Percentiles rank a stretch among this genome's conserved stretches.
These are phyloP conservation scores for Phytophthora pseudosyringae DNA, from an alignment of 352 stramenopile species.

Conservation along the genomic window DNA sequence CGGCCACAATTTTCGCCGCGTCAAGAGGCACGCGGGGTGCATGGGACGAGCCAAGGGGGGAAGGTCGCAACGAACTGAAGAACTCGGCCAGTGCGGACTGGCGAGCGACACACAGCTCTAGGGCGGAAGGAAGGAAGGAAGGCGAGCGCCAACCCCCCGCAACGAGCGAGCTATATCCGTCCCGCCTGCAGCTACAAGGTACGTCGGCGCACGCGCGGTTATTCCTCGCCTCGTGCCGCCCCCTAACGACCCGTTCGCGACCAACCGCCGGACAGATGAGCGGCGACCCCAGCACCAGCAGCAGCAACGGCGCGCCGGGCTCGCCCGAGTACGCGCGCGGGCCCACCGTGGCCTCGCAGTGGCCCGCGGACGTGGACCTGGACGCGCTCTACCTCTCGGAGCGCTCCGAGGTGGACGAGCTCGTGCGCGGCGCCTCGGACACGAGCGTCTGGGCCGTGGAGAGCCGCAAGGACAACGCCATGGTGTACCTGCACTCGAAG, in stretches of 20 bases:
- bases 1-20: constrained; percentile 31
- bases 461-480: constrained; percentile 63
- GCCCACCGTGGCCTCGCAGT: constrained; percentile 46
- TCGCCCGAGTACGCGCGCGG: constrained; percentile 35
- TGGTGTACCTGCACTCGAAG: constrained; percentile 83
- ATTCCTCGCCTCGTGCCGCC: not conserved
- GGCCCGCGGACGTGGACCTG: constrained; percentile 80
- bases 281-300: constrained; percentile 15
- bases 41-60: constrained; percentile 26
- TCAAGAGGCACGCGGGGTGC: constrained; percentile 4
- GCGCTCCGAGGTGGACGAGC: constrained; percentile 70
- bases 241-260: not conserved
- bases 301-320: constrained; percentile 5
- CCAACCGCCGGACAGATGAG: constrained; percentile 24
- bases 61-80: constrained; percentile 20
- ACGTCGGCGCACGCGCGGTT: not conserved
- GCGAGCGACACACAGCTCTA: constrained; percentile 14
- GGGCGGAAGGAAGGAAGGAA: constrained; percentile 8
- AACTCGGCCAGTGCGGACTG: constrained; percentile 17
- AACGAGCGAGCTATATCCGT: not conserved
- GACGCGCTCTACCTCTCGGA: constrained; percentile 80
- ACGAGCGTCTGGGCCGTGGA: constrained; percentile 83
- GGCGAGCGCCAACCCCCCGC: not conserved
- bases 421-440: constrained; percentile 69
- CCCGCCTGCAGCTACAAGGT: not conserved